Base-by-base conservation (phyloP, 805 yeast species). In the Metschnikowia noctiluminum region DNA sequence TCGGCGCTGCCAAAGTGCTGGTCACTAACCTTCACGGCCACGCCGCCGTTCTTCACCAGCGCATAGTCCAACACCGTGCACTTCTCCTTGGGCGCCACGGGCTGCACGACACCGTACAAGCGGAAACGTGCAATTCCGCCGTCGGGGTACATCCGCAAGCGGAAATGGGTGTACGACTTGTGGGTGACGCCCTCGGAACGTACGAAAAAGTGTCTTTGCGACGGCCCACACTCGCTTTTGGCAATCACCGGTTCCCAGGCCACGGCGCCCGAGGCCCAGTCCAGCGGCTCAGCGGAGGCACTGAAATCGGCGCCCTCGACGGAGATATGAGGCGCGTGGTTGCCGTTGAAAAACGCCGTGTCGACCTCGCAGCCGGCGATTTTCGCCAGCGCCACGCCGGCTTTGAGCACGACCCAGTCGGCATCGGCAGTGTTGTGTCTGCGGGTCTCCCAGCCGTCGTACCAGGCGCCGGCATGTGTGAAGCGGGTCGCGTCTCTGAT, bases 381-480 rank as follows among this genome's bases (percentile, higher is more conserved):
- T 41, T 76, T 76, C 1, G 97, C 97, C 28, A 86, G 76, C 2
- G 87, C 73, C 16, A 91, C 97, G 15, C 98, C 98, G 65, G 89
- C 74, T 63, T 81, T 79, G 65, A 91, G 69, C 28, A 88, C 73
- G 15, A 88, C 97, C 89, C 94, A 92, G 63, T 92, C 99, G 38
- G 87, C 86, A 47, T 81, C 89, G 47, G 75, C 87, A 1, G 81
- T 70, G 66, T 92, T 92, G 74, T 92, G 99, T 69, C 99, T 79
- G 64, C 97, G 78, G 11, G 98, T 92, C 68, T 92, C 98, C 98
- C 98, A 92, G 21, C 99, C 99, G 58, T 92, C 99, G 64, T 89
- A 92, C 97, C 97, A 92, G 4, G 96, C 96, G 44, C 98, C 98
- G 3, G 91, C 80, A 51, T 79, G 86, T 2, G 84, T 81, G 66